phyloP scores from a whole-genome alignment of 2,329 filamentous ascomycete species.

The Alternaria sp. region DNA sequence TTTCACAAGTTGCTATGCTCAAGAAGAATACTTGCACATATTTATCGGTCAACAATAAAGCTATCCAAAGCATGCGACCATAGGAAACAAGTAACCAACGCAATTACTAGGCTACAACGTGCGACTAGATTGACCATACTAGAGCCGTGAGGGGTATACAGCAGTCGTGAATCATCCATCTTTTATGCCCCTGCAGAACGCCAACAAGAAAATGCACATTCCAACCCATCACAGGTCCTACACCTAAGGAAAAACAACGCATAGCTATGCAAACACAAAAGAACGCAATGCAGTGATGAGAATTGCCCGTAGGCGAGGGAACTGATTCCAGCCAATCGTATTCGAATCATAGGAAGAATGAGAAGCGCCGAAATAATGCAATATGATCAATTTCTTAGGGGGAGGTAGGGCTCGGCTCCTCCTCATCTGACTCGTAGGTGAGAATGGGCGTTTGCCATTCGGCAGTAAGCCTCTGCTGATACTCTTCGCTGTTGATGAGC shows the following conservation, averaged over 20 bases:
- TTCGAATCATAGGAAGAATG: constrained; percentile 1
- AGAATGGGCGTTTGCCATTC: constrained; percentile 27
- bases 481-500: constrained; percentile 18
- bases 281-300: neutral
- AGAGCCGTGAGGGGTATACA: constrained; percentile 11
- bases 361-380: constrained; percentile 14
- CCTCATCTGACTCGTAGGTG: constrained; percentile 40
- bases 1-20: neutral
- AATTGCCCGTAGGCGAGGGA: neutral
- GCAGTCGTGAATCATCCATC: constrained; percentile 10
- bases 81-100: neutral
- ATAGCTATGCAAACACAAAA: constrained; percentile 6
- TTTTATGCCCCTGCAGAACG: constrained; percentile 7
- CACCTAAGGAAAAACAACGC: constrained; percentile 1
- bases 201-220: constrained; percentile 10
- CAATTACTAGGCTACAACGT: neutral
- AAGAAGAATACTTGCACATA: neutral
- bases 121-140: constrained; percentile 5
- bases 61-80: constrained; percentile 1
- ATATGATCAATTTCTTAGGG: constrained; percentile 6
- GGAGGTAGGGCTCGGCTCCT: constrained; percentile 28
- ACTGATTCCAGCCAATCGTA: constrained; percentile 1
- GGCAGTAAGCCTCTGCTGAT: constrained; percentile 24
- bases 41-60: neutral
- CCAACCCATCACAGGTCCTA: neutral